Evolutionary conservation across 2,329 filamentous ascomycete genomes (phyloP), one percentile per base, ranked within the genome.

Genomic region (Cadophora luteo-olivacea): DNA sequence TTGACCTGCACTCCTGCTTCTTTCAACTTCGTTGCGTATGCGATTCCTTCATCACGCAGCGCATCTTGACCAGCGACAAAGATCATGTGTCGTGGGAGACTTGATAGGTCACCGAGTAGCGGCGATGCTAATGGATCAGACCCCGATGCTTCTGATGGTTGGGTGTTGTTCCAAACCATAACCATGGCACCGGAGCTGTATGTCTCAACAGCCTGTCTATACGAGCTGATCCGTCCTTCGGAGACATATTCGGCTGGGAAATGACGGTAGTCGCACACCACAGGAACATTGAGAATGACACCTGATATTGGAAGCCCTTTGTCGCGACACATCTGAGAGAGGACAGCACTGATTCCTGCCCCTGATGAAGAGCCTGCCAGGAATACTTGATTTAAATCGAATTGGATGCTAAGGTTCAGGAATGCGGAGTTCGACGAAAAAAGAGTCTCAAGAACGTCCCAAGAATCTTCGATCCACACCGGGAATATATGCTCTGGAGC

Each of bases 31-130:
- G 19, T 14, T 19, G 63, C 63, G 45, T 65, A 65, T 19, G 63
- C 63, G 3, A 65, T 58, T 1, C 63, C 63, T 45, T 65, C 63
- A 65, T 65, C 63, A 8, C 52, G 29, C 4, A 65, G 51, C 63
- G 49, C 63, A 48, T 65, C 63, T n/a, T 57, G 52, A 58, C 63
- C 63, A 2, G 63, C 63, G 3, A 65, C 63, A 38, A 49, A 63
- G 3, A 60, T 4, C 22, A 60, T 6, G 22, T 60, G 57, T 14
- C 33, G 22, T 16, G 57, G 57, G 14, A 60, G 57, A 38, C 25
- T 25, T 24, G 33, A 19, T 19, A 60, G 19, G 36, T 60, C 57
- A 12, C 57, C 57, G 5, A 60, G 57, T 5, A 60, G 12, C 22
- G 57, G 57, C 12, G 57, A 60, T 9, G 19, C 57, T 3, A 25